Percentiles rank a stretch among this genome's conserved stretches.
Evolutionary conservation across 2,329 filamentous ascomycete species (phyloP).

Genomic region (Exophiala sideris): DNA sequence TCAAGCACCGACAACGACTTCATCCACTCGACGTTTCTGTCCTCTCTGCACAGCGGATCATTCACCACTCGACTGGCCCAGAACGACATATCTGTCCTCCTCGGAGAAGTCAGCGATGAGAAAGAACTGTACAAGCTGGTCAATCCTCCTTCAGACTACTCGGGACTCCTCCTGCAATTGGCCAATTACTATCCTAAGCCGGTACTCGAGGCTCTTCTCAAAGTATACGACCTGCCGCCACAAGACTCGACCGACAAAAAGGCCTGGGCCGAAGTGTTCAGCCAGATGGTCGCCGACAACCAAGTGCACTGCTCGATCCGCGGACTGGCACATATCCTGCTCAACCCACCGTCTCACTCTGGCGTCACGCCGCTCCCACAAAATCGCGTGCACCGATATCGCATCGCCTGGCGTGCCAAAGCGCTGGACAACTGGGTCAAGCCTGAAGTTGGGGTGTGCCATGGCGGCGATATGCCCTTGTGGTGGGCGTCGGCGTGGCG

Average conservation of each 20-base stretch:
- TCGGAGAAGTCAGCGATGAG: constrained; percentile 46
- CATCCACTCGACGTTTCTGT: constrained; percentile 38
- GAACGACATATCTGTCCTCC: constrained; percentile 37
- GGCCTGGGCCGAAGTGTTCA: constrained; percentile 37
- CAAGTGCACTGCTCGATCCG: constrained; percentile 41
- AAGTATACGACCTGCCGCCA: constrained; percentile 34
- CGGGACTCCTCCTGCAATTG: constrained; percentile 38
- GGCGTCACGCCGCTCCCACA: constrained; percentile 12
- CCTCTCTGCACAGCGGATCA: constrained; percentile 37
- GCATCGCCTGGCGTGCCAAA: constrained; percentile 28
- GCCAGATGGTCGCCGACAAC: constrained; percentile 41
- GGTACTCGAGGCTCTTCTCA: constrained; percentile 37
- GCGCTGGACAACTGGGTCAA: constrained; percentile 24
- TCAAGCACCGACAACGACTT: constrained; percentile 45
- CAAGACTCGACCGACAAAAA: constrained; percentile 28
- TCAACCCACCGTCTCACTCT: constrained; percentile 13
- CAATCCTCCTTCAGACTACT: constrained; percentile 37
- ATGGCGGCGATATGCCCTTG: constrained; percentile 26
- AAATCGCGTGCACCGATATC: constrained; percentile 24
- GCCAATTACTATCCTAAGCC: constrained; percentile 45
- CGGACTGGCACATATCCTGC: constrained; percentile 32
- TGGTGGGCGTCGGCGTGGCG: constrained; percentile 29
- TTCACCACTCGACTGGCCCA: constrained; percentile 40
- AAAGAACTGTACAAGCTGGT: constrained; percentile 44
- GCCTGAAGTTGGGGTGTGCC: constrained; percentile 25